Evolutionary conservation across 495 filamentous ascomycete species (phyloP), one percentile per base, ranked within the genome.

Genomic region (Immersiella caudata): DNA sequence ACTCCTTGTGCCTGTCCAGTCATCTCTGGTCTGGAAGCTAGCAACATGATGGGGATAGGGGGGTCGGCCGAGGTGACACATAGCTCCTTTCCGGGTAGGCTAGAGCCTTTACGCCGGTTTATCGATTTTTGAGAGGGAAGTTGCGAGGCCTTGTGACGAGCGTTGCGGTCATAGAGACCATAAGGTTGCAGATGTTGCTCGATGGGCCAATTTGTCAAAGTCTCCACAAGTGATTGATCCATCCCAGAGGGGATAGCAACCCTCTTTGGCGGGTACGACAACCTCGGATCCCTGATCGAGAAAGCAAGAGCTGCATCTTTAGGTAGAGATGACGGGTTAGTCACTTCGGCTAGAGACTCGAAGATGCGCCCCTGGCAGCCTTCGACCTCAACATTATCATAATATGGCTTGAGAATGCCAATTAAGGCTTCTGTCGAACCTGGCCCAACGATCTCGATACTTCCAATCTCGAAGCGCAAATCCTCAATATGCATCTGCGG

Each of bases 381-480:
- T 46, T 76, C 69, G 1, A 67, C 55, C 20, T 72, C 72, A 0
- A 67, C 65, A 16, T 66, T 68, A 33, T 68, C 63, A 16, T 64
- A 55, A 65, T 68, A 86, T 22, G 93, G 89, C 58, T 85, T 83
- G 60, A 99, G 83, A 20, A 90, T 81, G 7, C 89, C 85, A 24
- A 93, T 80, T 2, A 99, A 79, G 2, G 93, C 84, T 76, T 97
- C 93, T 2, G 91, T 93, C 7, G 93, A 91, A 1, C 85, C 91
- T 0, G 95, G 93, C 0, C 95, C 95, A 0, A 86, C 89, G 62
- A 97, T 80, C 68, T 97, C 91, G 60, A 98, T 94, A 74, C 93
- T 97, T 54, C 95, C 95, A 75, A 99, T 90, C 70, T 98, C 94
- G 72, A 93, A 98, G 2, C 95, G 87, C 16, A 99, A 76, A 73